Conservation (phyloP, 2,329 filamentous ascomycete genomes). For the Lomentospora prolificans region DNA sequence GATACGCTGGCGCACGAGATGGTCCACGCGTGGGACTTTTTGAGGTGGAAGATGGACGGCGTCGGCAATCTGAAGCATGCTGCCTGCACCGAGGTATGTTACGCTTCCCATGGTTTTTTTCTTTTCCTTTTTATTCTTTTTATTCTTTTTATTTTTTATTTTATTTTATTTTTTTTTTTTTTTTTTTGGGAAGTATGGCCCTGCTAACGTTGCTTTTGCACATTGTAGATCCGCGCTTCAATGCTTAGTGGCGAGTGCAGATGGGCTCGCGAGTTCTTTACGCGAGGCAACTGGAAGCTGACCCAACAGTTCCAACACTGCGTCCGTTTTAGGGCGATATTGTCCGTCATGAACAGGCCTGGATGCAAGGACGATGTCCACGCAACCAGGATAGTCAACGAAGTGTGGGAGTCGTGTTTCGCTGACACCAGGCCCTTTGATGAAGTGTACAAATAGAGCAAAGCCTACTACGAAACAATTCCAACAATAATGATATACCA, state of each 20-base stretch:
- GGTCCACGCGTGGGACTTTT: conserved; percentile 92
- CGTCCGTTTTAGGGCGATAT: conserved; percentile 69
- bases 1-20: conserved; percentile 95
- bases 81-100: conserved; percentile 90
- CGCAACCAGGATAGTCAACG: conserved; percentile 79
- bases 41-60: conserved; percentile 86
- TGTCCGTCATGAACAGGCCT: conserved; percentile 70
- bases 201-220: conserved; percentile 8
- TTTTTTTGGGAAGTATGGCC: background rate
- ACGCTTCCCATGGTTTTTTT: conserved; percentile 12
- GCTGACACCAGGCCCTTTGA: conserved; percentile 90
- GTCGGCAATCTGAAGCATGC: conserved; percentile 72
- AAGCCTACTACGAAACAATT: no score
- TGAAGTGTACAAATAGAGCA: conserved; percentile 87
- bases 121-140: no score
- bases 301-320: conserved; percentile 93
- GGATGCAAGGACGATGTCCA: conserved; percentile 77
- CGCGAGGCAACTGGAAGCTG: conserved; percentile 74
- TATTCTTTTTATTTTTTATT: no score
- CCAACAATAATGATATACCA: background rate
- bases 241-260: conserved; percentile 91
- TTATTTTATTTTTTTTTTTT: background rate
- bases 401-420: conserved; percentile 99
- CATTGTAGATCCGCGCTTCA: conserved; percentile 70
- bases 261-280: conserved; percentile 79